These are phyloP conservation scores for Pisolithus albus DNA, from an alignment of 768 basidiomycete species.

Conservation along the genomic window DNA sequence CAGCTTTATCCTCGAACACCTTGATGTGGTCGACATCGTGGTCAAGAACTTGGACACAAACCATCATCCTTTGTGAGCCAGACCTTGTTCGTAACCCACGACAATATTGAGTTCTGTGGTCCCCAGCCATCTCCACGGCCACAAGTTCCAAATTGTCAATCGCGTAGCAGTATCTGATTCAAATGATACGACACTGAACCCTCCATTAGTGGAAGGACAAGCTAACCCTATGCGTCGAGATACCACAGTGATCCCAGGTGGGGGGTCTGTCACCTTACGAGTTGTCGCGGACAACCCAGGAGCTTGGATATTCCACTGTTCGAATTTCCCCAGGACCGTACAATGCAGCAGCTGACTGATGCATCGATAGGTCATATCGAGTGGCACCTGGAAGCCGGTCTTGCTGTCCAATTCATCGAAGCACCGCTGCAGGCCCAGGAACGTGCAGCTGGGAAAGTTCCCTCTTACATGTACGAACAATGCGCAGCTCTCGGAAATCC, in stretches of 20 bases:
- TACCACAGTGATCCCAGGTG: conserved; percentile 70
- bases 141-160: conserved; percentile 76
- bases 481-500: conserved; percentile 58
- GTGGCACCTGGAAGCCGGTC: conserved; percentile 80
- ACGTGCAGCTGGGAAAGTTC: conserved; percentile 37
- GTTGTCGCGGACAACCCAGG: conserved; percentile 91
- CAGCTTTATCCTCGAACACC: conserved; percentile 68
- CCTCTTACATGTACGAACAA: conserved; percentile 60
- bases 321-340: conserved; percentile 19
- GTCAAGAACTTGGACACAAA: conserved; percentile 66
- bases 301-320: conserved; percentile 80
- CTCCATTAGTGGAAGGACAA: conserved; percentile 70
- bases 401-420: conserved; percentile 80
- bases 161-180: conserved; percentile 66
- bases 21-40: conserved; percentile 72
- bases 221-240: conserved; percentile 90
- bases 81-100: background rate
- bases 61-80: conserved; percentile 76
- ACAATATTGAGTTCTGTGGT: background rate
- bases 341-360: background rate
- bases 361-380: conserved; percentile 61
- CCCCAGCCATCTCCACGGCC: conserved; percentile 82
- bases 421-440: conserved; percentile 70
- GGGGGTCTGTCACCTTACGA: conserved; percentile 64
- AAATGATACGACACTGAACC: conserved; percentile 70